Percentiles rank a stretch among this genome's conserved stretches.
phyloP scores from a whole-genome alignment of 805 yeast genomes.

The Teunomyces gatunensis region DNA sequence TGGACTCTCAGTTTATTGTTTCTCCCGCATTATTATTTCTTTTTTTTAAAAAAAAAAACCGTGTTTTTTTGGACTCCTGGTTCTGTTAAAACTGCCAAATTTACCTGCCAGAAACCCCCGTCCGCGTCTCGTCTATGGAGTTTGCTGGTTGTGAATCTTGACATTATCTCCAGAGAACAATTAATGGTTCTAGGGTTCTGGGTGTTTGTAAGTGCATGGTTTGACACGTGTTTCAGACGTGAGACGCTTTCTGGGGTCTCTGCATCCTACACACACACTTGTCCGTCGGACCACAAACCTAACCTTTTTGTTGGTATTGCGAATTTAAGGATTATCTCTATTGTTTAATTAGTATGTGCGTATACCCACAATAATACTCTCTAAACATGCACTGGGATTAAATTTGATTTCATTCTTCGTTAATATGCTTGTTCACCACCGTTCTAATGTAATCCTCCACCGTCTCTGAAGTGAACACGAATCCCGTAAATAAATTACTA shows the following conservation, averaged over 20 bases:
- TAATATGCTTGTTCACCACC: constrained; percentile 13
- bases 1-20: too few relatives aligned
- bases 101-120: too few relatives aligned
- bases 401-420: neutral
- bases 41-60: too few relatives aligned
- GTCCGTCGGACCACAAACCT: too few relatives aligned
- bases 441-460: constrained; percentile 22
- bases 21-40: too few relatives aligned
- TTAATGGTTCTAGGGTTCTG: neutral
- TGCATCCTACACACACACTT: too few relatives aligned
- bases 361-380: neutral
- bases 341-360: neutral
- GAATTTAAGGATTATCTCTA: too few relatives aligned
- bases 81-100: too few relatives aligned
- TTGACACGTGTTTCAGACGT: neutral
- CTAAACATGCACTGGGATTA: neutral
- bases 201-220: neutral
- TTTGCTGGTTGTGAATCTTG: too few relatives aligned
- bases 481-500: constrained; percentile 18
- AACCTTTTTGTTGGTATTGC: too few relatives aligned
- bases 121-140: too few relatives aligned
- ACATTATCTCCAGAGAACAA: neutral
- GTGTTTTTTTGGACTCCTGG: too few relatives aligned
- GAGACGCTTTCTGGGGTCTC: neutral
- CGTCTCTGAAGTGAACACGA: constrained; percentile 14